phyloP scores from a whole-genome alignment of 1,284 basidiomycete species.

The Bjerkandera adusta region DNA sequence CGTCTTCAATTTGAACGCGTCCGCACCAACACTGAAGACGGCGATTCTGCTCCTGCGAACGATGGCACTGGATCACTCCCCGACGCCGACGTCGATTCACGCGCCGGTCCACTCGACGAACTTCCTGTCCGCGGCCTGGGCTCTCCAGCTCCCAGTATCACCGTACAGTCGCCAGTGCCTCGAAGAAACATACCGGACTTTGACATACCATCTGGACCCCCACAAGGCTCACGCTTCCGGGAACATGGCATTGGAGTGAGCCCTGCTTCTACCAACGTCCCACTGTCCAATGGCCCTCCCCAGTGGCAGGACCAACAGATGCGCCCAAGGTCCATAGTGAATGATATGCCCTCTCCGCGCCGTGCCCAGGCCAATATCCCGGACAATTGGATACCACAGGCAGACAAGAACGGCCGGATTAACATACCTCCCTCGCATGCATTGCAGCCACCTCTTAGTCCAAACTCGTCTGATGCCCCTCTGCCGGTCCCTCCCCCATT shows the following conservation, averaged over 20 bases:
- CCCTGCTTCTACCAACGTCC: conserved; percentile 20
- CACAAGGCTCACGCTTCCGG: conserved; percentile 28
- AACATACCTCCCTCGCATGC: conserved; percentile 29
- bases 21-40: conserved; percentile 8
- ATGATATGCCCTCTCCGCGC: conserved; percentile 20
- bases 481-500: conserved; percentile 12
- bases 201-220: too few relatives aligned
- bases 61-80: not conserved
- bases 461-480: conserved; percentile 12
- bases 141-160: conserved; percentile 15
- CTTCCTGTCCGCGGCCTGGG: conserved; percentile 22
- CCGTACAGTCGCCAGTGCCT: conserved; percentile 12
- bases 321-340: conserved; percentile 19
- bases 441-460: conserved; percentile 16
- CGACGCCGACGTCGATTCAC: not conserved
- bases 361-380: conserved; percentile 21
- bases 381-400: conserved; percentile 27
- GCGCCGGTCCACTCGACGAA: conserved; percentile 18
- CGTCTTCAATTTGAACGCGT: conserved; percentile 10
- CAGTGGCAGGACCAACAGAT: conserved; percentile 4
- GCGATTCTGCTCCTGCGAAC: conserved; percentile 7
- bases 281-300: conserved; percentile 12
- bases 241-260: conserved; percentile 27
- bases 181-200: conserved; percentile 6
- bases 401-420: conserved; percentile 21